Base-by-base conservation (phyloP, 352 stramenopile species). In the Peronosclerospora sorghi region DNA sequence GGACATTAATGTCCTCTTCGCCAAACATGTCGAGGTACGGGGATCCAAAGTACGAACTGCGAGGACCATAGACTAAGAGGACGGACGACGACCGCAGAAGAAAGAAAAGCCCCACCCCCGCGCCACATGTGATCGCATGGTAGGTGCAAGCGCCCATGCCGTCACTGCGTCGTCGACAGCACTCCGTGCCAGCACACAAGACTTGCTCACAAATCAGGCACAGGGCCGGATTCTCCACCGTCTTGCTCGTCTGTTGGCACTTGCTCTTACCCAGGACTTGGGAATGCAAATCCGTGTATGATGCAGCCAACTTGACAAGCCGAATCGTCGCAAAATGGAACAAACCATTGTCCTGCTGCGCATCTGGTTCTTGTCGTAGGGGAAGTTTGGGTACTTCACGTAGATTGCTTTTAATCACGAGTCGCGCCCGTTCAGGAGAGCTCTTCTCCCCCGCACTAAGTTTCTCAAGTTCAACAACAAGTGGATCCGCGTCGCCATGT, bases 11-110 rank as follows among this genome's bases (percentile, higher is more conserved):
- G 40, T 92, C 80, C 58, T 92, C 76, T 70, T 92, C 80, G 15
- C 76, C 80, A 68, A 92, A 92, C 73, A 86, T 87, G 45, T 92
- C 80, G 17, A 92, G 67, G 41, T 89, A 92, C 27, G 76, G 75
- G 47, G 76, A 89, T 4, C 73, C 71, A 44, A 92, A 92, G 67
- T 88, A 92, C 27, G 71, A 92, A 42, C 72, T 83, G 12, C 77
- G 61, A 0, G 73, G 72, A 0, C 72, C 73, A 36, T 81, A 86
- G 0, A 92, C 61, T 0, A 92, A 55, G 40, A 92, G 46, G 44
- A 88, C 77, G 1, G 71, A 86, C 13, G 71, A 86, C 44, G 74
- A 82, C 2, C 71, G 68, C 54, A 89, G 82, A 41, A 92, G 69
- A 51, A 92, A 89, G 41, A 88, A 92, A 17, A 86, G 53, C 7